These are phyloP conservation scores for Colletotrichum camelliae DNA, from an alignment of 2,329 filamentous ascomycete genomes.

Conservation along the genomic window DNA sequence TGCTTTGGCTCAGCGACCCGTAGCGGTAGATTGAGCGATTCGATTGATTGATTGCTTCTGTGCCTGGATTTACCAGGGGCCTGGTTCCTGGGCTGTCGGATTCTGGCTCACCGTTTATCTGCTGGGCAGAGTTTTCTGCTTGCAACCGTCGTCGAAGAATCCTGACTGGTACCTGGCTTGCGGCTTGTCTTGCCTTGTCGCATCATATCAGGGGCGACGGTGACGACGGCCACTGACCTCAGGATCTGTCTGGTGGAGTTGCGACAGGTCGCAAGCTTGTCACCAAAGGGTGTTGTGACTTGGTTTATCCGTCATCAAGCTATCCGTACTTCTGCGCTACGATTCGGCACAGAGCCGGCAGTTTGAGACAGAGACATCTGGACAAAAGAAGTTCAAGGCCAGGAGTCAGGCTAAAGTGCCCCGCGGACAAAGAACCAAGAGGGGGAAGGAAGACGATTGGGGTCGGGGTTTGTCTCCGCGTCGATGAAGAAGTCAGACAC, in stretches of 20 bases:
- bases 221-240: neutral
- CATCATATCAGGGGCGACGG: neutral
- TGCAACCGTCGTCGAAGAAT: neutral
- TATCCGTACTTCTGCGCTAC: neutral
- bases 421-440: slow-evolving; percentile 1
- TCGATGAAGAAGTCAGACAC: neutral
- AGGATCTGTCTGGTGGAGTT: neutral
- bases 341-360: slow-evolving; percentile 2
- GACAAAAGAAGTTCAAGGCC: slow-evolving; percentile 9
- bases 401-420: neutral
- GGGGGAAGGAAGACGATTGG: neutral
- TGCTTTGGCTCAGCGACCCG: neutral
- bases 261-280: neutral
- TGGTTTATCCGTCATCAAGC: neutral
- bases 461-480: neutral
- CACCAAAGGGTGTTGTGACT: neutral
- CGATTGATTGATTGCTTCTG: neutral
- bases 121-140: neutral
- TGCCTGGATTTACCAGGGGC: slow-evolving; percentile 1
- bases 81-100: slow-evolving; percentile 3
- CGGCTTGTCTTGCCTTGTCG: neutral
- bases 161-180: neutral
- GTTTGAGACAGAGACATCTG: slow-evolving; percentile 9
- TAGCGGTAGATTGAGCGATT: neutral
- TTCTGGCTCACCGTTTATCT: neutral